A percentile compares a stretch with the other conserved stretches of the same genome.
Evolutionary conservation across 331 rosid genomes (phyloP).

Genomic region (Cydonia oblonga): DNA sequence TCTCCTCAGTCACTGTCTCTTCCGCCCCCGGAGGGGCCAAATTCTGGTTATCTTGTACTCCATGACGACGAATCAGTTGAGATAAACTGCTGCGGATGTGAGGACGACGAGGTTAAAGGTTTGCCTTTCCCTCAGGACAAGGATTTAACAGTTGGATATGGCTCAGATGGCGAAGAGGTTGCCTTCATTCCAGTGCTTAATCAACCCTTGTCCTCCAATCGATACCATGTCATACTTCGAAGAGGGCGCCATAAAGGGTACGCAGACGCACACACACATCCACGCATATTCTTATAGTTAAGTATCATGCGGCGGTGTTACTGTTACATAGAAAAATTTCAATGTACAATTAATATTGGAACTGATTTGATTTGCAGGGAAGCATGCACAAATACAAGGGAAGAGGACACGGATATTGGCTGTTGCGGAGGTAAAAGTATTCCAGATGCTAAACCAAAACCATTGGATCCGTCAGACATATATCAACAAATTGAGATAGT

Average conservation of each 20-base stretch:
- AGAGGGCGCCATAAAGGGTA: slow-evolving; percentile 36
- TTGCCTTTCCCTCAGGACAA: slow-evolving; percentile 62
- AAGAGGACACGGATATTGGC: slow-evolving; percentile 19
- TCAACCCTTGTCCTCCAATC: slow-evolving; percentile 46
- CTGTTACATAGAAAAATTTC: neutral
- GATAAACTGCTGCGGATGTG: slow-evolving; percentile 21
- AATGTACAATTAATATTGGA: neutral
- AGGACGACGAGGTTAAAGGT: neutral
- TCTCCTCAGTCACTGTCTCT: slow-evolving; percentile 17
- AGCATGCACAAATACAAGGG: slow-evolving; percentile 4
- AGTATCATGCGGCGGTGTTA: neutral
- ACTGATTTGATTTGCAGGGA: slow-evolving; percentile 4
- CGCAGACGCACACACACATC: neutral
- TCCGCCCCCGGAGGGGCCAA: slow-evolving; percentile 43
- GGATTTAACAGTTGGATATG: slow-evolving; percentile 12
- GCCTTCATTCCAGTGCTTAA: slow-evolving; percentile 43
- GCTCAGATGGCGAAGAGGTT: neutral
- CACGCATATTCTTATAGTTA: too few species aligned
- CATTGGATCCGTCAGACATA: slow-evolving; percentile 27
- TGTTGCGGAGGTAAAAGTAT: slow-evolving; percentile 9
- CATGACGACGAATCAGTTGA: slow-evolving; percentile 34
- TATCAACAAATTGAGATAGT: slow-evolving; percentile 47
- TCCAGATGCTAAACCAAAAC: slow-evolving; percentile 29
- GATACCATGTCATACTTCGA: slow-evolving; percentile 31
- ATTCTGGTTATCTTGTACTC: slow-evolving; percentile 43